phyloP scores from a whole-genome alignment of 2,329 filamentous ascomycete species.

The Catunica adiposa region DNA sequence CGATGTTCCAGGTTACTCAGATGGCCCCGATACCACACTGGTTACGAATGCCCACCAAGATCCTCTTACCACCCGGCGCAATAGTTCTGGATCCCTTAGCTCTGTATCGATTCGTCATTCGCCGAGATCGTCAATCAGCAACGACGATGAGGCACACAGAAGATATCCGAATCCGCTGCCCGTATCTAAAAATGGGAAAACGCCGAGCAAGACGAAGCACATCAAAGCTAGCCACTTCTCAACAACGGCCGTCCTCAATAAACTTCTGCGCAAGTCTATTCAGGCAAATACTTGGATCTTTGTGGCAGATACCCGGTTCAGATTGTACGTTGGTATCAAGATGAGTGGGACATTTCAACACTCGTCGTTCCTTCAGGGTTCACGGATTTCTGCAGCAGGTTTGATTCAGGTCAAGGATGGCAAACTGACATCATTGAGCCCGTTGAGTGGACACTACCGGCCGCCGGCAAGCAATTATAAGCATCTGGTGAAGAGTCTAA shows the following conservation, averaged over 20 bases:
- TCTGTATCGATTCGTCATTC: constrained; percentile 21
- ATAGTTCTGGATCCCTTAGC: constrained; percentile 17
- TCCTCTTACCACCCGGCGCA: constrained; percentile 10
- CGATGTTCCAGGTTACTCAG: constrained; percentile 36
- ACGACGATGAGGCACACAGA: constrained; percentile 32
- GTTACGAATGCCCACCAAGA: constrained; percentile 3
- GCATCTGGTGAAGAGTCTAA: constrained; percentile 58
- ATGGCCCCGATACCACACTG: constrained; percentile 18
- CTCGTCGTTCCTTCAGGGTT: constrained; percentile 72
- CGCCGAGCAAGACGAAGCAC: constrained; percentile 7
- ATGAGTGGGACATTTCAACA: constrained; percentile 79
- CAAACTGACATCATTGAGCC: constrained; percentile 55
- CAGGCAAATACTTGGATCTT: constrained; percentile 91
- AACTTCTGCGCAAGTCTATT: constrained; percentile 59
- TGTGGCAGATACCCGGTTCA: constrained; percentile 69
- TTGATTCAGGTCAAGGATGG: constrained; percentile 75
- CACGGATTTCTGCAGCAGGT: constrained; percentile 66
- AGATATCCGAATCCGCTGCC: constrained; percentile 8
- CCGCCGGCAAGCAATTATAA: constrained; percentile 72
- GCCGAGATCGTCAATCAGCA: constrained; percentile 19
- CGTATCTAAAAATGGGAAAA: constrained; percentile 5
- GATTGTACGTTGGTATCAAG: constrained; percentile 81
- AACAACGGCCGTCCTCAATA: constrained; percentile 59
- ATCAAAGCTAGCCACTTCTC: constrained; percentile 39
- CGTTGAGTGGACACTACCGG: constrained; percentile 63